Evolutionary conservation across 1,284 basidiomycete genomes (phyloP).

Genomic region (Rhodotorula glutinis): DNA sequence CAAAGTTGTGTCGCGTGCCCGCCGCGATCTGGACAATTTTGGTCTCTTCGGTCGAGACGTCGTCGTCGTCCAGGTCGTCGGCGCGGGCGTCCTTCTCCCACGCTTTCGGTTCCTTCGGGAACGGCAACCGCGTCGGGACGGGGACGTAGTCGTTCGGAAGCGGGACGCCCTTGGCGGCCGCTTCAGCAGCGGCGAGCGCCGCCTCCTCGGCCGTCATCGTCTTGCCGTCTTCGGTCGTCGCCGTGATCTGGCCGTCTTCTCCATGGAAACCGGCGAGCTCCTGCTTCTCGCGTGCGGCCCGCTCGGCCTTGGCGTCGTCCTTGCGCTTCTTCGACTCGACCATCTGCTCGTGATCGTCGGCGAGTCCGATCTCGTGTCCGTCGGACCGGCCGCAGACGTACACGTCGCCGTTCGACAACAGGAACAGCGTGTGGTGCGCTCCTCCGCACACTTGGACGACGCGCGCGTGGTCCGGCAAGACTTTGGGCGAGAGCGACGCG

Average conservation of each 20-base stretch:
- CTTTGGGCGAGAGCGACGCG: constrained; percentile 61
- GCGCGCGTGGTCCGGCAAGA: constrained; percentile 61
- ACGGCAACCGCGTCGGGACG: constrained; percentile 54
- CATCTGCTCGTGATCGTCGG: constrained; percentile 59
- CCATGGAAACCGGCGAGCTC: constrained; percentile 49
- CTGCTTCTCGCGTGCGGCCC: constrained; percentile 38
- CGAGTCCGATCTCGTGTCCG: constrained; percentile 71
- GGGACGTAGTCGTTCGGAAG: constrained; percentile 33
- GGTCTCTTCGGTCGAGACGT: constrained; percentile 52
- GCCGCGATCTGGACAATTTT: constrained; percentile 70
- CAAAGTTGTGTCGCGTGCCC: constrained; percentile 78
- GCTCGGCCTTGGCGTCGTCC: constrained; percentile 44
- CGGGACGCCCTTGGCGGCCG: constrained; percentile 46
- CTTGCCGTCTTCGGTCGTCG: constrained; percentile 11
- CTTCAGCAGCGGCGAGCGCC: constrained; percentile 32
- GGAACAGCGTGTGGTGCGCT: constrained; percentile 82
- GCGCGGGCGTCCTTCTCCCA: constrained; percentile 44
- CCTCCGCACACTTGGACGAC: constrained; percentile 66
- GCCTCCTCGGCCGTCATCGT: constrained; percentile 15
- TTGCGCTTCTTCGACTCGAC: constrained; percentile 46
- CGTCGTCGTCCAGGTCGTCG: constrained; percentile 43
- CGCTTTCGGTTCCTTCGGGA: constrained; percentile 57
- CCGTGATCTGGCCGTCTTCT: constrained; percentile 53
- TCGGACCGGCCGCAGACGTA: constrained; percentile 77
- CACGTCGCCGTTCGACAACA: constrained; percentile 76